Conservation (phyloP, 306 rosid genomes). For the Vachellia pachyceras region DNA sequence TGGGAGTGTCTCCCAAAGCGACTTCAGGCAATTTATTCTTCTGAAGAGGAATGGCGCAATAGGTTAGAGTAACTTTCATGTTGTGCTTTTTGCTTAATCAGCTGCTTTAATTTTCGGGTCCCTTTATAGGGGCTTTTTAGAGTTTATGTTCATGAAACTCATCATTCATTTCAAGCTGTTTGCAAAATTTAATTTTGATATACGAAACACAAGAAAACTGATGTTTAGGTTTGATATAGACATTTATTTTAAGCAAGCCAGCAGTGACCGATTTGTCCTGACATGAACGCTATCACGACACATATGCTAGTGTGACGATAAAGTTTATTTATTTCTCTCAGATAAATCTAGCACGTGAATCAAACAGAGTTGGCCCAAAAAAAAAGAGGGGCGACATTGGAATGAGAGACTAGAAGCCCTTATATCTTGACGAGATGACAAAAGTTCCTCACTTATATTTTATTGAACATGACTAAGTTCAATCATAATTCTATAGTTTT, state of each 20-base stretch:
- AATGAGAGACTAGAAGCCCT: not conserved
- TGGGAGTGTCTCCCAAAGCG: constrained; percentile 95
- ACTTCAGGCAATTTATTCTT: constrained; percentile 73
- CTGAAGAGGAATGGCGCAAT: constrained; percentile 92
- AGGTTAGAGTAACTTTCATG: constrained; percentile 53
- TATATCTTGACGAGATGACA: not conserved
- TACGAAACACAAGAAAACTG: not conserved
- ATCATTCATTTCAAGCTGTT: not conserved
- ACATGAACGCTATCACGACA: too few species aligned
- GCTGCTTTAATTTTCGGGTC: not conserved
- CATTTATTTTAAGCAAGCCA: too few species aligned
- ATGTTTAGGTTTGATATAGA: too few species aligned
- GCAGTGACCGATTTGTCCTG: too few species aligned
- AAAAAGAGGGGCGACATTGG: not conserved
- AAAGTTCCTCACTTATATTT: not conserved
- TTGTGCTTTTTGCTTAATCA: not conserved
- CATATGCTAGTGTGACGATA: too few species aligned
- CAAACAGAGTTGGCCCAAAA: not conserved
- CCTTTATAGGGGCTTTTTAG: not conserved
- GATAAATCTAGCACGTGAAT: not conserved
- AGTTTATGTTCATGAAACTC: not conserved
- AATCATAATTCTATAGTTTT: not conserved
- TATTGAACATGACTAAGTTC: not conserved
- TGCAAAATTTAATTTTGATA: not conserved
- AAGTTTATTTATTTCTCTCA: too few species aligned